Evolutionary conservation across 805 yeast species (phyloP), one percentile per base, ranked within the genome.

Genomic region (Cyberlindnera mrakii): DNA sequence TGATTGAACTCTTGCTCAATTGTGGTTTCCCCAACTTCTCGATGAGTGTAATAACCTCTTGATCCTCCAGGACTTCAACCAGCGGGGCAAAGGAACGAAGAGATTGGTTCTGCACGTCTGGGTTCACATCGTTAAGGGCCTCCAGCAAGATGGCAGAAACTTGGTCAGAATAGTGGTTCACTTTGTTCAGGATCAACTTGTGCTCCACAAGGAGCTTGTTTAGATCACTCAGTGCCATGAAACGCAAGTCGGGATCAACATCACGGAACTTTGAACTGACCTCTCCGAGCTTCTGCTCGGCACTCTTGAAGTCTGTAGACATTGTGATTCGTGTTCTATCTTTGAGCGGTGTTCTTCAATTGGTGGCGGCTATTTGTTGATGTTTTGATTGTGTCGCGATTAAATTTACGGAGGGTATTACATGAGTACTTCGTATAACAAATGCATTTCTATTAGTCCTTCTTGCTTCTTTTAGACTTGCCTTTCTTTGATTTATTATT

Each of bases 191-290:
- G 33, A 58, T 55, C 23, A 56, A 38, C 43, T 45, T 48, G 47
- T 49, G 61, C 46, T 52, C 63, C 39, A 45, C 53, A 18, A 75
- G 54, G 37, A 64, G 55, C 55, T 74, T 74, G 52, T 74, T 77
- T 53, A 85, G 70, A 55, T 87, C 96, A 52, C 76, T 83, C 43
- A 87, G 66, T 2, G 90, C 95, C 96, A 87, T 87, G 64, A 80
- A 87, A 58, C 96, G 68, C 51, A 84, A 66, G 57, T 87, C 96
- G 4, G 93, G 84, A 53, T 87, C 96, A 3, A 80, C 81, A 50
- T 81, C 85, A 34, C 67, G 67, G 13, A 80, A 75, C 50, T 71
- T 70, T 33, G 71, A 74, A 43, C 65, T 39, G 38, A 55, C 50
- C n/a, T 55, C 56, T 18, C 46, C 42, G 37, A 58, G 37, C 45